Base-by-base conservation (phyloP, 208 protist species). In the Leishmania major region DNA sequence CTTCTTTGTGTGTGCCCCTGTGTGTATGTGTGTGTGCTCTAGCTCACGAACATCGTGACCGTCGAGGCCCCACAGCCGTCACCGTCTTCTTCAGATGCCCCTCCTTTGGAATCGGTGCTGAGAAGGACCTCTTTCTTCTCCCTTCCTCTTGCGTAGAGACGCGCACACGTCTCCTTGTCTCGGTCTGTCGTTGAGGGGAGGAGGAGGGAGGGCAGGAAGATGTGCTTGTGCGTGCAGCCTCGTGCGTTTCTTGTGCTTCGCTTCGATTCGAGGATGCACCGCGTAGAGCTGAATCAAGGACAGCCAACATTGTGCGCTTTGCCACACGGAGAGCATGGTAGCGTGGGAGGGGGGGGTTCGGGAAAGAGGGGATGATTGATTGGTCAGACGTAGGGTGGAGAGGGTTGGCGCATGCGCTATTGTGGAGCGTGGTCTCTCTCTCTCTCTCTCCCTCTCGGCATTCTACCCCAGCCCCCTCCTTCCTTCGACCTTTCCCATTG, bases 231-330 rank as follows among this genome's bases (percentile, higher is more conserved):
- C 28, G 60, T 66, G n/a, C n/a, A n/a, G 60, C 1, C 3, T 22
- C n/a, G n/a, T 66, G 60, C n/a, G 37, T 67, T 74, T 67, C 31
- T 72, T 59, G 31, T 79, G 70, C 62, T 35, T 87, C 51, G 64
- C 60, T 83, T 51, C 15, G 31, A 57, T 80, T 28, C n/a, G 10
- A 51, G 35, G 35, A 82, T 59, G 70, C 59, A 57, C 49, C 31
- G 74, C 35, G 60, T 19, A 51, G 45, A 35, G 43, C 11, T 43
- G 67, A 72, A 72, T 19, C 40, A 72, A 51, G 25, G 43, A 5
- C 8, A 28, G 8, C 7, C 43, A 51, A 31, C 37, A 17, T 1
- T 51, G 22, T 73, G 37, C 25, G 43, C 45, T 73, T 47, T 0
- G 37, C 25, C 10, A 35, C 69, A n/a, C 43, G 25, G 19, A 73